Base-by-base conservation (phyloP, 345 rosid genomes). In the Populus euphratica region DNA sequence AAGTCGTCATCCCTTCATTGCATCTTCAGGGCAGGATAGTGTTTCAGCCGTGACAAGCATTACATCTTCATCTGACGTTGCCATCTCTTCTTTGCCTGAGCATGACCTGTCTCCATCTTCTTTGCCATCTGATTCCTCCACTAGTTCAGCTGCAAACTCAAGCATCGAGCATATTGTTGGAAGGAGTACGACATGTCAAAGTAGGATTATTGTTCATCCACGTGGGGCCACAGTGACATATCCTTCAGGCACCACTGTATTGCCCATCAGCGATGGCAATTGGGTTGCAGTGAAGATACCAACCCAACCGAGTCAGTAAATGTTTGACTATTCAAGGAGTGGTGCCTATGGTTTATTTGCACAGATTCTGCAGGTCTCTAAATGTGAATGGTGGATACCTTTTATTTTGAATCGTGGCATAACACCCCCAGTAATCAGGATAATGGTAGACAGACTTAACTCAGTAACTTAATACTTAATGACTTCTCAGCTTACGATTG, bases 271-370 rank as follows among this genome's bases (percentile, higher is more conserved):
- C 18, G 83, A 86, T 59, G 78, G 75, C 27, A 50, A 69, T 16
- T 86, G 76, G 84, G 83, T 77, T 72, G 83, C 88, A 0, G 62
- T 81, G 62, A 67, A 74, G 75, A 7, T 75, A 6, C 31, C 61
- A 6, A 25, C 82, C 69, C 50, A 47, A 71, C 41, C 65, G 13
- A 72, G 73, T 21, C 67, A 63, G 72, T 63, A 52, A 38, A 50
- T n/a, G 7, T n/a, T 14, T 73, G 20, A 23, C 20, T 17, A 13
- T 18, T 27, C 41, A 11, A 27, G 20, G 14, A 25, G 44, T 33
- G 14, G 20, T 8, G 43, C 62, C 62, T 2, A 8, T 44, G 18
- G 33, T 13, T 21, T 11, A 27, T 16, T 1, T 13, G 27, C 13
- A 61, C 36, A 27, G 33, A 10, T 63, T 63, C 5, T 63, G 14